Evolutionary conservation across 371 early-diverging fungal genomes (phyloP).

Genomic region (Mortierella sp.): DNA sequence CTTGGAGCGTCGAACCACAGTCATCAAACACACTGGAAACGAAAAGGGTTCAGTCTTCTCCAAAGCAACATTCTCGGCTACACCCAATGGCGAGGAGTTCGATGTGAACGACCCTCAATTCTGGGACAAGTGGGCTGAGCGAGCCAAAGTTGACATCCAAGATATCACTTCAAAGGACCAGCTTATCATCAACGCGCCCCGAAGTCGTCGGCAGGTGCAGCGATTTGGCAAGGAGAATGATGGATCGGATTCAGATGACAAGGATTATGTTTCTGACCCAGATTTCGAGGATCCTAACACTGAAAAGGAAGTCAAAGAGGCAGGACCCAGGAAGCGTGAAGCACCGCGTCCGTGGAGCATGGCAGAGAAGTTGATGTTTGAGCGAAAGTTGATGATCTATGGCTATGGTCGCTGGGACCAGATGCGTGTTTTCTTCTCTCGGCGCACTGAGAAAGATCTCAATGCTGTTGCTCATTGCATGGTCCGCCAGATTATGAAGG

Average conservation of each 20-base stretch:
- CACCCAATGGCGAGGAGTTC: constrained; percentile 69
- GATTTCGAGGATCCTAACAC: constrained; percentile 49
- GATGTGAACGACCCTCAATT: constrained; percentile 97
- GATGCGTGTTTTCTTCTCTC: constrained; percentile 66
- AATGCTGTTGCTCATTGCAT: constrained; percentile 59
- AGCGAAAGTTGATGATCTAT: constrained; percentile 83
- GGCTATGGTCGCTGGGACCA: constrained; percentile 84
- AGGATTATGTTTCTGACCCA: constrained; percentile 40
- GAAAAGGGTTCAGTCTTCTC: constrained; percentile 88
- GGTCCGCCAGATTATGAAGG: constrained; percentile 40
- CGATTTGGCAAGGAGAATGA: constrained; percentile 58
- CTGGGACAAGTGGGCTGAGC: constrained; percentile 96
- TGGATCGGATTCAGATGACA: constrained; percentile 49
- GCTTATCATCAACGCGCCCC: constrained; percentile 75
- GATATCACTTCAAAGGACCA: constrained; percentile 64
- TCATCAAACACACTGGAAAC: constrained; percentile 85
- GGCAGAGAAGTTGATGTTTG: constrained; percentile 81
- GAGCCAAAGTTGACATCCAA: constrained; percentile 76
- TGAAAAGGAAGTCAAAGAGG: constrained; percentile 27
- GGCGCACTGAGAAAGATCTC: constrained; percentile 68
- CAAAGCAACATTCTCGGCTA: constrained; percentile 89
- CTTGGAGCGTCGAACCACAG: constrained; percentile 88
- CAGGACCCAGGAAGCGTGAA: constrained; percentile 46
- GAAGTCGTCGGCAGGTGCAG: constrained; percentile 71
- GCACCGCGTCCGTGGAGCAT: constrained; percentile 72